Evolutionary conservation across 495 filamentous ascomycete genomes (phyloP), one percentile per base, ranked within the genome.

Genomic region (Barbatosphaeria neglecta): DNA sequence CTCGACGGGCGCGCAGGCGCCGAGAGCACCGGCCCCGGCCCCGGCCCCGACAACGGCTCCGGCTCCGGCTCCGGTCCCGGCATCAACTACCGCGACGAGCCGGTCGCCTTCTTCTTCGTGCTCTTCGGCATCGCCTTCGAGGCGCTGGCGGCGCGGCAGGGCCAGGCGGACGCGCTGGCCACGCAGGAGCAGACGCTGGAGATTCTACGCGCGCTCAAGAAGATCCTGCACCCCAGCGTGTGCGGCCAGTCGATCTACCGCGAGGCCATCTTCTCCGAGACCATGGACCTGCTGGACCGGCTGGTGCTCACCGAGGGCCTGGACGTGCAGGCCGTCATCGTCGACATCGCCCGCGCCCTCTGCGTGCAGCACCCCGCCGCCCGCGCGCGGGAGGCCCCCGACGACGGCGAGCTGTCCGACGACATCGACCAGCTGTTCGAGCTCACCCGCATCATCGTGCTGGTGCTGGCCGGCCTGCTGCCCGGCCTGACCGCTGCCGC

Each of bases 391-490:
- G 73, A 82, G 18, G 77, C 79, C 48, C 61, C 74, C 15, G 77
- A 84, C 6, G 73, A 72, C 41, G 78, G 88, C 40, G 82, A 92
- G 53, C 69, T 97, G 9, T 90, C 86, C 0, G 92, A 97, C 59
- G 92, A 97, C 52, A 93, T 99, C 44, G 93, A 99, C 56, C 92
- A 99, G 65, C 75, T 99, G 0, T 99, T 99, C 56, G 92, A 99
- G 61, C 68, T 97, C 37, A 97, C 93, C 0, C 77, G 90, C 47
- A 90, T 94, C 59, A 95, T 97, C 43, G 92, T 97, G 24, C 73
- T 97, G 13, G 90, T 96, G 2, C 74, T 99, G 17, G 83, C 87
- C 3, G 84, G 87, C 1, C 65, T 95, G 43, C 65, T 99, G 22
- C 93, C 92, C 19, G 95, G 88, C 51, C 72, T 99, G 16, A 80